Base-by-base conservation (phyloP, 2,329 filamentous ascomycete species). In the Diaporthe caulivora region DNA sequence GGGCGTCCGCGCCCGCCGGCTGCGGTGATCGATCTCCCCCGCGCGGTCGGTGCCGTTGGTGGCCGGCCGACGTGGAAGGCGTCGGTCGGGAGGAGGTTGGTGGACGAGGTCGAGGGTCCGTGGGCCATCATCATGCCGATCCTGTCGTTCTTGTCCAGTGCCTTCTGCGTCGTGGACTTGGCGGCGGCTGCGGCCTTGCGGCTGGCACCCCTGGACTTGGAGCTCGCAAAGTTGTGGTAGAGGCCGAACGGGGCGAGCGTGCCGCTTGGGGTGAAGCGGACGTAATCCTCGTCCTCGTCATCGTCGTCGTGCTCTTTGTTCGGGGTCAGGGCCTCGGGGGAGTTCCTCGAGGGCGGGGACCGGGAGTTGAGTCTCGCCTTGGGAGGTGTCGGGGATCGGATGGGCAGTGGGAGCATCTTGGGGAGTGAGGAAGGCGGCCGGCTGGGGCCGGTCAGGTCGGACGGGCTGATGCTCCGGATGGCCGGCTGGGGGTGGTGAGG, bases 401-500 rank as follows among this genome's bases (percentile, higher is more conserved):
- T 62, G 44, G 69, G 26, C 1, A 71, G 34, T 7, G 69, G 44
- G 13, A 53, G 29, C 34, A 53, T 40, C 55, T 62, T 71, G 3
- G 69, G 47, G 7, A 85, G 80, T 78, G 86, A 87, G 74, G 82
- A 82, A 78, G 86, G 87, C 76, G 82, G 82, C 29, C 80, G 79
- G 71, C 84, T 83, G 21, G 89, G 85, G 4, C 87, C 87, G 31
- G 85, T 86, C 42, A 91, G 86, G 40, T 84, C 88, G 0, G 88
- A 90, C 2, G 89, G 89, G 78, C 88, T 90, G 74, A 91, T 85
- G 76, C 86, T 90, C 75, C 89, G 85, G 69, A 90, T 82, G 53
- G 86, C 83, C 21, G 85, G 84, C 37, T 81, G 79, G 3, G 86
- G 85, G 5, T 83, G 83, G 73, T 81, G 85, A 70, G 82, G 79